A percentile compares a stretch with the other conserved stretches of the same genome.
Conservation (phyloP, 495 filamentous ascomycete genomes). For the Podospora australis region DNA sequence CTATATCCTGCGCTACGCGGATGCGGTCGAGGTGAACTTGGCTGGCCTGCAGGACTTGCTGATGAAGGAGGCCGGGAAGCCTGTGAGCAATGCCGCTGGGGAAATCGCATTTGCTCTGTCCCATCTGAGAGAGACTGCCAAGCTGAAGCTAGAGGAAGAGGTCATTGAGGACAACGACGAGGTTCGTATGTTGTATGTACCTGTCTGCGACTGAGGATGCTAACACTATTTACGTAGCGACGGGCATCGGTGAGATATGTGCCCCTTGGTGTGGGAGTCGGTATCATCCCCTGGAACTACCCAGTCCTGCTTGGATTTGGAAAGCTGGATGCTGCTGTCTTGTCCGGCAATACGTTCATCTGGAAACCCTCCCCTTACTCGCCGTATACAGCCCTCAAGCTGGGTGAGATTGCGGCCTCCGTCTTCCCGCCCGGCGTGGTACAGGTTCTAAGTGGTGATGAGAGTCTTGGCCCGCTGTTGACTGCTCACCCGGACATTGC, state of each 20-base stretch:
- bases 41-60: constrained; percentile 25
- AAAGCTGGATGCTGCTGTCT: constrained; percentile 47
- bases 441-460: constrained; percentile 58
- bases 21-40: constrained; percentile 23
- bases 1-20: constrained; percentile 42
- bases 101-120: background rate
- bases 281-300: constrained; percentile 58
- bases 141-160: constrained; percentile 5
- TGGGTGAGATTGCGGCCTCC: constrained; percentile 52
- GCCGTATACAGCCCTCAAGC: constrained; percentile 58
- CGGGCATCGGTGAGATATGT: constrained; percentile 38
- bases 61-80: constrained; percentile 1
- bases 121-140: constrained; percentile 3
- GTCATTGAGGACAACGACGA: constrained; percentile 25
- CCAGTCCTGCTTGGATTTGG: constrained; percentile 47
- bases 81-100: background rate
- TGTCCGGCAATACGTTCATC: constrained; percentile 56
- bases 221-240: constrained; percentile 1
- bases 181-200: background rate
- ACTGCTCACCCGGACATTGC: constrained; percentile 51
- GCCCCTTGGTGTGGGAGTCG: constrained; percentile 47
- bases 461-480: constrained; percentile 54
- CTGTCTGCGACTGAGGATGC: background rate
- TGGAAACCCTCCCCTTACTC: constrained; percentile 57
- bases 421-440: constrained; percentile 61